Evolutionary conservation across 1,284 basidiomycete species (phyloP), one percentile per base, ranked within the genome.

Genomic region (Vanrija sp.): DNA sequence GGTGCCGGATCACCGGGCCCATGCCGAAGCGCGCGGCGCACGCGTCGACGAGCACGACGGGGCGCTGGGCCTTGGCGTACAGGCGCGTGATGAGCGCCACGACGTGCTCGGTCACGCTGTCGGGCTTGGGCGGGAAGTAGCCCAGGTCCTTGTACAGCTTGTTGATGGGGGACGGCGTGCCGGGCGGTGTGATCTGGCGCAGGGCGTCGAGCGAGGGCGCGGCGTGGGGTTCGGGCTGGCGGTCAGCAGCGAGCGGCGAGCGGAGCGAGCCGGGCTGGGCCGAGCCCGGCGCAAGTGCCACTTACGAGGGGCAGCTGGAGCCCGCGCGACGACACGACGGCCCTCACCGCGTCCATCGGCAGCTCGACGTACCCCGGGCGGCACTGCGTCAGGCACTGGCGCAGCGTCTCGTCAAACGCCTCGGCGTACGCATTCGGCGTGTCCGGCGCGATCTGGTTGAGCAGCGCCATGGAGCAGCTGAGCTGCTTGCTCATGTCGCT

Each of bases 321-420:
- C 9, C 83, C 80, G 43, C 82, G 80, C 3, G 82, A 75, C 0
- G 88, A 82, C 23, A 94, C 85, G 64, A 85, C 83, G 47, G 80
- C 77, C 64, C 83, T 81, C 6, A 89, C 86, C 41, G 93, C 77
- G 66, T 98, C 88, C 14, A 87, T 93, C 0, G 94, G 95, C 6
- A 98, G 79, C 37, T 87, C 83, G 49, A 98, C 76, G 71, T 98
- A 98, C 18, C 88, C 89, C 0, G 94, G 93, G 19, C 88, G 83
- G 35, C 87, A 87, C 82, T 89, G 63, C 38, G 53, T 53, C 49
- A 96, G 82, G 56, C 89, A 90, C 23, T 84, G 83, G 3, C 79
- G 81, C 47, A 98, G 78, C 45, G 92, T 79, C 41, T 85, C 82
- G 72, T 98, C 94, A 45, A 98, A 90, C 62, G 88, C 84, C 2